Base-by-base conservation (phyloP, 257 asterid species). In the Knoxia roxburghii region DNA sequence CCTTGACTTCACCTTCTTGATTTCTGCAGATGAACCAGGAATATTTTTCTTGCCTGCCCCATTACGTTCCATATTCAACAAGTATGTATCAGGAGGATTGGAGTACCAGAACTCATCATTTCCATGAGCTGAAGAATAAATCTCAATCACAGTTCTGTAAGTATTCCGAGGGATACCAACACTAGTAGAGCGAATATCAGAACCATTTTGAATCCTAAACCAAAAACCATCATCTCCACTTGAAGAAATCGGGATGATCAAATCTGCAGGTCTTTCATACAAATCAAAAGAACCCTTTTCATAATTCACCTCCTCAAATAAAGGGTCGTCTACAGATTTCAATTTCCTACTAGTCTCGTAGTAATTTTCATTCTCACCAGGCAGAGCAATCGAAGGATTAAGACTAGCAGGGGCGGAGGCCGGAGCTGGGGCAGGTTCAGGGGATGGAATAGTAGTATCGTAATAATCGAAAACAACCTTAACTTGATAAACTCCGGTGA, bases 41-140 rank as follows among this genome's bases (percentile, higher is more conserved):
- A 95, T 87, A 70, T 89, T 89, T 1, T 84, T 65, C 87, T 81
- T 83, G 92, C 96, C 83, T 33, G 80, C 79, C 73, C 84, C 98
- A 52, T 92, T 96, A 29, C 80, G 46, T 2, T 87, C 95, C 48
- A 54, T n/a, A 30, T 79, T 76, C 39, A 8, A 6, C 9, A 85
- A 69, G 76, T 92, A 89, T n/a, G 76, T 62, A 80, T 89, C 90
- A 0, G 98, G 90, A 2, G 97, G 96, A 73, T 93, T 90, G 0
- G 95, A 71, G 90, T 86, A 90, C 99, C 99, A 93, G 45, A 86
- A 82, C 79, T 93, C 99, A 45, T 93, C 99, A 29, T 85, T 40
- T 2, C 95, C 95, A 23, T 93, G 99, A 52, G 63, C 82, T 32
- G 99, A 90, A 37, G 82, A 84, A 52, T 83, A 90, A 63, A 93